Conservation (phyloP, 768 basidiomycete species). For the Amanita fuliginea region DNA sequence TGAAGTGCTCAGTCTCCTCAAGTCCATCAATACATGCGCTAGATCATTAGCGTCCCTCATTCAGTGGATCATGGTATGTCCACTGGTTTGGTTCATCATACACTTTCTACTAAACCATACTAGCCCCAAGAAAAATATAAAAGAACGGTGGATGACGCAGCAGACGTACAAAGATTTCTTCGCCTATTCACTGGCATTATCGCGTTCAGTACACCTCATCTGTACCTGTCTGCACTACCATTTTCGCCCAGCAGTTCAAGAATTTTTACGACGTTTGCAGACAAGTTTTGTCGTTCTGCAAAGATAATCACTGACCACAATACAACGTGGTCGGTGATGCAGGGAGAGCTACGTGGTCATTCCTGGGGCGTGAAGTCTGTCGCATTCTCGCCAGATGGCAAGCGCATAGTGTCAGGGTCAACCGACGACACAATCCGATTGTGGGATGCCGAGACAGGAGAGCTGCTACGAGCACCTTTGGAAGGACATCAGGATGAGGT, state of each 20-base stretch:
- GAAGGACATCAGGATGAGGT: constrained; percentile 12
- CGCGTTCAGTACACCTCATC: constrained; percentile 15
- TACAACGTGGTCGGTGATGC: constrained; percentile 7
- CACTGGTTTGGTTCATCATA: neutral
- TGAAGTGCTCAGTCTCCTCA: constrained; percentile 16
- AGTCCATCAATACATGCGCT: constrained; percentile 8
- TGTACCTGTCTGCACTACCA: constrained; percentile 19
- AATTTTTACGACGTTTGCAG: neutral
- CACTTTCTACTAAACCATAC: neutral
- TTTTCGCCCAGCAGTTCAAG: constrained; percentile 12
- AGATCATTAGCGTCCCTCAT: neutral
- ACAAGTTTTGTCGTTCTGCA: constrained; percentile 4
- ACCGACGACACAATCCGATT: constrained; percentile 8
- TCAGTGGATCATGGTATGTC: neutral
- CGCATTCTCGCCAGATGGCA: too few relatives aligned
- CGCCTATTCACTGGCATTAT: constrained; percentile 7
- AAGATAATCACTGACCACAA: constrained; percentile 8
- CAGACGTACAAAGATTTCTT: constrained; percentile 12
- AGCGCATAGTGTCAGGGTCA: constrained; percentile 10
- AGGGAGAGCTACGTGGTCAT: constrained; percentile 11
- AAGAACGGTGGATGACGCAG: neutral
- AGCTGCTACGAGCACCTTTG: constrained; percentile 13
- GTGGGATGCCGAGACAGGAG: too few relatives aligned
- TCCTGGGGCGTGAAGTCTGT: constrained; percentile 7
- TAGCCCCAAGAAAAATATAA: neutral